A percentile compares a stretch with the other conserved stretches of the same genome.
These are phyloP conservation scores for Suillus luteus DNA, from an alignment of 768 basidiomycete species.

Conservation along the genomic window DNA sequence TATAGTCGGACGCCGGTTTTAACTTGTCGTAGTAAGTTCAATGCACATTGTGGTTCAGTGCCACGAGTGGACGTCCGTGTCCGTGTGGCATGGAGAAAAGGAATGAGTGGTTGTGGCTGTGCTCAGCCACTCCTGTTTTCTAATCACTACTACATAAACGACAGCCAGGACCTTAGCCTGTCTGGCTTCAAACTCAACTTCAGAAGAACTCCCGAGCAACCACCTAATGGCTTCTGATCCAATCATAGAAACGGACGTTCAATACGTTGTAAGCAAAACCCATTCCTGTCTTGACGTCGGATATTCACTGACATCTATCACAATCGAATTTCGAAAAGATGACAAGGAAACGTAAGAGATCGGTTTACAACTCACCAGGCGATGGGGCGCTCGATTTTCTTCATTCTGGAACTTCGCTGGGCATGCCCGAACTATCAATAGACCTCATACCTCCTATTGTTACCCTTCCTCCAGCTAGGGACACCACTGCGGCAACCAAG, in stretches of 20 bases:
- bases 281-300: background rate
- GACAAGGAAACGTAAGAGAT: conserved; percentile 6
- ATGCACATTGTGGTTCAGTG: background rate
- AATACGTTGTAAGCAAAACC: conserved; percentile 4
- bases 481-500: background rate
- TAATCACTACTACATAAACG: background rate
- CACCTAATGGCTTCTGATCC: background rate
- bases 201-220: background rate
- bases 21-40: background rate
- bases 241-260: background rate
- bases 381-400: background rate
- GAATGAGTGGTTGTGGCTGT: background rate
- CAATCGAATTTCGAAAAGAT: background rate
- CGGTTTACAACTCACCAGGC: background rate
- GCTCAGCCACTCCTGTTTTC: background rate
- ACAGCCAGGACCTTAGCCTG: background rate
- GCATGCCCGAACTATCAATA: background rate
- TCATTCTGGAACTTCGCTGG: background rate
- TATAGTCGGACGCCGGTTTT: background rate
- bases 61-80: too few species aligned
- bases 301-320: background rate
- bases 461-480: conserved; percentile 12
- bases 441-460: conserved; percentile 23
- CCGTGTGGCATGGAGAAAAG: background rate
- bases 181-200: background rate